Evolutionary conservation across 768 basidiomycete genomes (phyloP).

Genomic region (Suillus luteus): DNA sequence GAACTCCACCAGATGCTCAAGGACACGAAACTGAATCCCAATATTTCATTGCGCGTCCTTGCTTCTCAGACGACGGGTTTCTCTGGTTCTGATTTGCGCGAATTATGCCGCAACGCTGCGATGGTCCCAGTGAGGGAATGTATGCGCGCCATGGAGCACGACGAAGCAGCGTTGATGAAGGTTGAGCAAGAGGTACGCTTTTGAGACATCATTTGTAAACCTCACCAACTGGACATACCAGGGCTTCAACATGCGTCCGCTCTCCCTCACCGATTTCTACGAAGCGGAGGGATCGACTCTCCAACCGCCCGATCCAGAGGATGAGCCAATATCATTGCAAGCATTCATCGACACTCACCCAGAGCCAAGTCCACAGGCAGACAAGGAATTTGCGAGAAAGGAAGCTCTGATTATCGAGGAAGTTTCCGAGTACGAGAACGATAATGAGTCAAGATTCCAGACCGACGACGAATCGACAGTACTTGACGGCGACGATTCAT

Average conservation of each 20-base stretch:
- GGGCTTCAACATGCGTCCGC: conserved; percentile 79
- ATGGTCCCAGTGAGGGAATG: conserved; percentile 91
- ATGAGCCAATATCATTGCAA: conserved; percentile 4
- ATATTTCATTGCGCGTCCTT: conserved; percentile 62
- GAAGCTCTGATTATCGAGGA: background rate
- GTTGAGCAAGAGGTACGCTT: conserved; percentile 47
- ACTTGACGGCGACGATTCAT: conserved; percentile 2
- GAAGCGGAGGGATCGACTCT: conserved; percentile 37
- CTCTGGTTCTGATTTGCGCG: conserved; percentile 90
- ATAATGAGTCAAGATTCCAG: background rate
- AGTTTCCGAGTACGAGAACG: background rate
- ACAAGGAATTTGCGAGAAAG: background rate
- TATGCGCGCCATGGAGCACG: conserved; percentile 53
- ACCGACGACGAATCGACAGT: conserved; percentile 12
- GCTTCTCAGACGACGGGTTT: conserved; percentile 71
- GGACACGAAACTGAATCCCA: conserved; percentile 65
- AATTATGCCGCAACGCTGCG: conserved; percentile 90
- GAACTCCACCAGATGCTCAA: conserved; percentile 69
- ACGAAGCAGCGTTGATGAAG: conserved; percentile 50
- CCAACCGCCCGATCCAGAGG: background rate
- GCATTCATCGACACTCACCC: background rate
- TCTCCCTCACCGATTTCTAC: conserved; percentile 72
- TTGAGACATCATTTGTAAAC: background rate
- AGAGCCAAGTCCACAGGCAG: background rate
- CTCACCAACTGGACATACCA: conserved; percentile 27